Evolutionary conservation across 768 basidiomycete genomes (phyloP), one percentile per base, ranked within the genome.

Genomic region (Phallus indusiatus): DNA sequence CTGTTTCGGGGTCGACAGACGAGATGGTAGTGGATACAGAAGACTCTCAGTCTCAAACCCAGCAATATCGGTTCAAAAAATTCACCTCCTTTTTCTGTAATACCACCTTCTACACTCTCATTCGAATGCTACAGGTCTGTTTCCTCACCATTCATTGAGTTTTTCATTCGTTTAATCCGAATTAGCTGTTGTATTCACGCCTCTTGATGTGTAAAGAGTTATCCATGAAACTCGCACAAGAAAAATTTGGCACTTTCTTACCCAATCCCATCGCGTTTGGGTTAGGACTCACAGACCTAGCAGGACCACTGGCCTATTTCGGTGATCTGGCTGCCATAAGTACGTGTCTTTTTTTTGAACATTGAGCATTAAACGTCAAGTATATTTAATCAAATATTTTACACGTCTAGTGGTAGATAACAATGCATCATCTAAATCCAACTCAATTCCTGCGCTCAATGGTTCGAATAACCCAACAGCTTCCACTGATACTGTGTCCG

Each of bases 61-160:
- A 17, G 54, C 75, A 77, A 50, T 80, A 71, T 55, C 78, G 86
- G 48, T 42, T 7, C n/a, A 49, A 42, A 16, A 50, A 28, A 9
- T 42, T 59, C n/a, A 54, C 51, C 18, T 62, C 58, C 9, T 90
- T 97, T 72, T 98, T 95, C 72, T 82, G 82, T 60, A 96, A 97
- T 73, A 92, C 90, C 51, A 88, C 91, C 20, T 90, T 93, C 69
- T 99, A 98, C 73, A 89, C 89, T 7, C 70, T 97, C 54, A 69
- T 98, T 64, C 85, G 96, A 53, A 74, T 95, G 55, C 69, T 98
- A 53, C 93, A 99, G 85, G 95, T 81, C n/a, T 37, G 33, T 17
- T 61, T 52, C 47, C 28, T 22, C 28, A 12, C 33, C 50, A n/a
- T n/a, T 55, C 55, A 17, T 5, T 68, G 61, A 17, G 28, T 49